These are phyloP conservation scores for Blastomyces parvus DNA, from an alignment of 2,329 filamentous ascomycete species.

Conservation along the genomic window DNA sequence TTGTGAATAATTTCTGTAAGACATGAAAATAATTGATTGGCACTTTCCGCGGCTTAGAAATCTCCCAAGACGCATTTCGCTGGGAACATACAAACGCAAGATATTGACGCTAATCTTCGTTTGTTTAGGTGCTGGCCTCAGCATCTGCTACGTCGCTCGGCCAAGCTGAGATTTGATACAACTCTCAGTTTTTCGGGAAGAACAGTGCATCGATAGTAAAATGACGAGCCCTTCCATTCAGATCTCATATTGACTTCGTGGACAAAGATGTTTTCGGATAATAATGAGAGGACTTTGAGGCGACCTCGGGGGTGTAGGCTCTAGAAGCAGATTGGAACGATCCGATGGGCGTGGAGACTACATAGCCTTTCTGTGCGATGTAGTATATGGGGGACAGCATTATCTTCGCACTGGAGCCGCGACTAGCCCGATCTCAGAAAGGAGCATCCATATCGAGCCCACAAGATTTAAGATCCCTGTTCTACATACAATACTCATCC, in stretches of 20 bases:
- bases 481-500: not conserved
- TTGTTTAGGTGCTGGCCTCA: not conserved
- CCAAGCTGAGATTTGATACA: not conserved
- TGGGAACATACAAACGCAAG: no score
- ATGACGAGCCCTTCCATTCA: not conserved
- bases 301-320: no score
- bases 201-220: not conserved
- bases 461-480: not conserved
- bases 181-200: not conserved
- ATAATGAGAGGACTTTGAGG: not conserved
- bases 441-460: not conserved
- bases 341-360: not conserved
- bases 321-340: not conserved
- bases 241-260: not conserved
- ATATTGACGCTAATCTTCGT: not conserved
- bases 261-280: not conserved
- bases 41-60: not conserved
- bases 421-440: not conserved
- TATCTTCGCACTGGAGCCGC: not conserved
- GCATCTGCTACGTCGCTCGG: no score
- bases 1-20: not conserved
- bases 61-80: not conserved
- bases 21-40: not conserved
- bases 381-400: not conserved
- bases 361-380: not conserved